Evolutionary conservation across 1,284 basidiomycete genomes (phyloP).

Genomic region (Irpex sp.): DNA sequence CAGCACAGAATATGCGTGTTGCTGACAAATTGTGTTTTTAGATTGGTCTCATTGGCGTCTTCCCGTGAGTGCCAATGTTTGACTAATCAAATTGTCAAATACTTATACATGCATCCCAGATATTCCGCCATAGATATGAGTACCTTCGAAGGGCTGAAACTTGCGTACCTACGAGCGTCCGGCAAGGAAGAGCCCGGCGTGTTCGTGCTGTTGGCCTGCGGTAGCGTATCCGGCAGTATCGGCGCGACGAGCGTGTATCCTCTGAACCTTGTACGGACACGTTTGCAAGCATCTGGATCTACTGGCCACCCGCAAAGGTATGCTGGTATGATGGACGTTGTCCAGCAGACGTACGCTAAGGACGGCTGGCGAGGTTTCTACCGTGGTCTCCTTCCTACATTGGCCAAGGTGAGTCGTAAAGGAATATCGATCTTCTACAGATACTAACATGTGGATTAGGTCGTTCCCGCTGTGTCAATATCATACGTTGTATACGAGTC

Average conservation of each 20-base stretch:
- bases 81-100: constrained; percentile 10
- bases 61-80: constrained; percentile 58
- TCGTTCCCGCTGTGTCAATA: constrained; percentile 92
- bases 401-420: constrained; percentile 69
- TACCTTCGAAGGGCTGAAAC: constrained; percentile 89
- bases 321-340: constrained; percentile 85
- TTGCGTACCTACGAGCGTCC: constrained; percentile 78
- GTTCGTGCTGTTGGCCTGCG: constrained; percentile 80
- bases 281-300: constrained; percentile 94
- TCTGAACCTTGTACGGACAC: constrained; percentile 90
- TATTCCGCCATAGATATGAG: constrained; percentile 95
- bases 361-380: constrained; percentile 95
- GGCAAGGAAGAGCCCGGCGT: constrained; percentile 82
- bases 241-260: constrained; percentile 93
- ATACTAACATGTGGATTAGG: constrained; percentile 39
- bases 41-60: constrained; percentile 88
- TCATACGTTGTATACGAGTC: constrained; percentile 90
- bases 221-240: constrained; percentile 85
- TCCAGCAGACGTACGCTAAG: constrained; percentile 72
- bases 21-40: constrained; percentile 27
- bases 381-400: constrained; percentile 85
- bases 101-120: constrained; percentile 29
- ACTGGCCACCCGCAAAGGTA: constrained; percentile 90
- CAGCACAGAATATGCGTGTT: not conserved
- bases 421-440: not conserved